Evolutionary conservation across 345 rosid species (phyloP).

Genomic region (Citrus cavaleriei): DNA sequence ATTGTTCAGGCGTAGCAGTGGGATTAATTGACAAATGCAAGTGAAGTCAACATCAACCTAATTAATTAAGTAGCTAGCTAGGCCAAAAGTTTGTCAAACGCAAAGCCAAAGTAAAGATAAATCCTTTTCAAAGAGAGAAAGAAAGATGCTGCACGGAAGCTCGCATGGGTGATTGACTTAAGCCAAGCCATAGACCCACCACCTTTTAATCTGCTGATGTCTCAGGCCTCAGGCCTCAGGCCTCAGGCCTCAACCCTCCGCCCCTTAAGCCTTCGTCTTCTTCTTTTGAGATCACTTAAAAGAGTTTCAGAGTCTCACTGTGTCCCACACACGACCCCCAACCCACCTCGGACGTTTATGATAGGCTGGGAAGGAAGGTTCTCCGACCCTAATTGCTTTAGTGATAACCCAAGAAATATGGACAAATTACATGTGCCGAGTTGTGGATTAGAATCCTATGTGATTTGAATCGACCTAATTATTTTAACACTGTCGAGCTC

Average conservation of each 20-base stretch:
- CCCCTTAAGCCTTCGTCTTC: background rate
- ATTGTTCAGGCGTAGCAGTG: no score
- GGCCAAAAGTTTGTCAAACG: slow-evolving; percentile 6
- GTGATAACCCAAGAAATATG: slow-evolving; percentile 7
- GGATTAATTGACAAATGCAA: no score
- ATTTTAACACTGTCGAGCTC: slow-evolving; percentile 11
- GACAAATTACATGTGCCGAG: slow-evolving; percentile 29
- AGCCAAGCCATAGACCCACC: background rate
- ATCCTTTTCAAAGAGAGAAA: slow-evolving; percentile 23
- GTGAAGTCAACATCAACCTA: no score
- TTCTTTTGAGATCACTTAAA: background rate
- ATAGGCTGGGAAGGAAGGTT: slow-evolving; percentile 25
- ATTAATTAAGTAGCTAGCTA: no score
- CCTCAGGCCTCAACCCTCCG: background rate
- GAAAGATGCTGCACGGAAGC: slow-evolving; percentile 39
- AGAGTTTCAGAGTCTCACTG: background rate
- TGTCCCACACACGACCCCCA: slow-evolving; percentile 25
- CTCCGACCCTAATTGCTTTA: slow-evolving; percentile 12
- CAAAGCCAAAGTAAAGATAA: slow-evolving; percentile 11
- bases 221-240: background rate
- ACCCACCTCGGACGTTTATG: slow-evolving; percentile 32
- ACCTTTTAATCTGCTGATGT: background rate
- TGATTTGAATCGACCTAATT: slow-evolving; percentile 32
- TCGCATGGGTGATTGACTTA: slow-evolving; percentile 16
- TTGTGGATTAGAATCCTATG: slow-evolving; percentile 56